phyloP scores from a whole-genome alignment of 176 grass and related monocot species.

The Zoysia japonica region DNA sequence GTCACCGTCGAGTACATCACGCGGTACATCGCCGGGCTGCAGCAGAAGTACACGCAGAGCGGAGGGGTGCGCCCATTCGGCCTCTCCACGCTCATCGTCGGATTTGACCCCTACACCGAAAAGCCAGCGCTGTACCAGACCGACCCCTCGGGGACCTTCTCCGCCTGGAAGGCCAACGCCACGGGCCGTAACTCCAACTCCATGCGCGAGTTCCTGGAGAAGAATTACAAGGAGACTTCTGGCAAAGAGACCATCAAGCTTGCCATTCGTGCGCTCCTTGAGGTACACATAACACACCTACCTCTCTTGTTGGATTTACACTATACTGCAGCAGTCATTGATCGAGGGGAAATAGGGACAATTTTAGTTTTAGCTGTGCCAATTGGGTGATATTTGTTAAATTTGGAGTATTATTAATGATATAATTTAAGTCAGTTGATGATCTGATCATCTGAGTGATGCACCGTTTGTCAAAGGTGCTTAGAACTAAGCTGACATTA shows the following conservation, averaged over 20 bases:
- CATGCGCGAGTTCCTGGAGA: constrained; percentile 93
- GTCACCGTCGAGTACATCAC: constrained; percentile 95
- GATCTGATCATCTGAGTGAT: constrained; percentile 1
- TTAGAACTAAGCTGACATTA: neutral
- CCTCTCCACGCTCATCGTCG: too few species aligned
- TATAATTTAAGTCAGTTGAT: neutral
- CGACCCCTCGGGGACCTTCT: constrained; percentile 86
- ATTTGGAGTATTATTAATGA: too few species aligned
- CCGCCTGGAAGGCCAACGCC: constrained; percentile 90
- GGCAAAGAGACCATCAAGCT: constrained; percentile 37
- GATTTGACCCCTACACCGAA: constrained; percentile 69
- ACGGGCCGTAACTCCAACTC: constrained; percentile 91
- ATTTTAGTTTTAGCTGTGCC: neutral
- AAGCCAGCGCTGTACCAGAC: constrained; percentile 79
- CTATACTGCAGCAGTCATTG: neutral
- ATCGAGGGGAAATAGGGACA: neutral
- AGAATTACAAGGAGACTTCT: constrained; percentile 90
- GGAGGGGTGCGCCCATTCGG: constrained; percentile 47
- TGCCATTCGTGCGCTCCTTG: constrained; percentile 74
- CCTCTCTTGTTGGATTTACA: neutral
- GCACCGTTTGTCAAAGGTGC: too few species aligned
- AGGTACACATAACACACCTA: constrained; percentile 47
- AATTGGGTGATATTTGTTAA: too few species aligned
- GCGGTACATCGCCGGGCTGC: constrained; percentile 82
- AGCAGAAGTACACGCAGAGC: constrained; percentile 93